Evolutionary conservation across 129 eudicot species (phyloP).

Genomic region (Chrysanthemum lavandulifolium): DNA sequence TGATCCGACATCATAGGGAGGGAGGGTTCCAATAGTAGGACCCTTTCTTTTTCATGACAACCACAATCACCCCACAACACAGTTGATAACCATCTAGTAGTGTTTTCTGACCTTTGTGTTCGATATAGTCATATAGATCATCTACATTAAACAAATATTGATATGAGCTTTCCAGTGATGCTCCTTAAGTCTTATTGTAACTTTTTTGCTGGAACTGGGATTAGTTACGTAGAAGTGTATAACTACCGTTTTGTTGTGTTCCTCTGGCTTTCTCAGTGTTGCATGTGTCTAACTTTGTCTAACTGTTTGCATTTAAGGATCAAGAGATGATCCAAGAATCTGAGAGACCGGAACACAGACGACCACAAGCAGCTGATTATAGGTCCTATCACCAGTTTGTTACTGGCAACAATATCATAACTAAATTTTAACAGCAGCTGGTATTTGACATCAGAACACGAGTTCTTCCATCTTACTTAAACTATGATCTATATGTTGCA

Average conservation of each 20-base stretch:
- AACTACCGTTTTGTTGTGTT: neutral
- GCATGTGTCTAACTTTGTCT: neutral
- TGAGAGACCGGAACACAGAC: conserved; percentile 52
- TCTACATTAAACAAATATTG: neutral
- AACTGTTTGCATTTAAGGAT: conserved; percentile 33
- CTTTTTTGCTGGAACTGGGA: neutral
- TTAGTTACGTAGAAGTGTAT: neutral
- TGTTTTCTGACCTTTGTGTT: conserved; percentile 4
- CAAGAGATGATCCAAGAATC: conserved; percentile 79
- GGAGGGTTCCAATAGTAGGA: too few species aligned
- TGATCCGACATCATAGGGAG: too few species aligned
- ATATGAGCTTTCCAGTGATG: neutral
- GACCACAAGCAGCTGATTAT: conserved; percentile 60
- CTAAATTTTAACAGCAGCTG: conserved; percentile 15
- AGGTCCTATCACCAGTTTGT: conserved; percentile 47
- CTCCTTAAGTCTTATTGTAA: neutral
- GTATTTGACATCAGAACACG: conserved; percentile 17
- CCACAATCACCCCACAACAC: too few species aligned
- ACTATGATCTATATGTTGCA: conserved; percentile 35
- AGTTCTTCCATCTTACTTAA: too few species aligned
- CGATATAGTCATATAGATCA: neutral
- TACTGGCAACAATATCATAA: conserved; percentile 16
- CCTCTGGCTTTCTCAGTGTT: neutral
- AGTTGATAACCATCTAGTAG: neutral
- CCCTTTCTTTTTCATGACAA: neutral